A percentile compares a stretch with the other conserved stretches of the same genome.
phyloP scores from a whole-genome alignment of 1,284 basidiomycete genomes.

The Apiotrichum porosum region DNA sequence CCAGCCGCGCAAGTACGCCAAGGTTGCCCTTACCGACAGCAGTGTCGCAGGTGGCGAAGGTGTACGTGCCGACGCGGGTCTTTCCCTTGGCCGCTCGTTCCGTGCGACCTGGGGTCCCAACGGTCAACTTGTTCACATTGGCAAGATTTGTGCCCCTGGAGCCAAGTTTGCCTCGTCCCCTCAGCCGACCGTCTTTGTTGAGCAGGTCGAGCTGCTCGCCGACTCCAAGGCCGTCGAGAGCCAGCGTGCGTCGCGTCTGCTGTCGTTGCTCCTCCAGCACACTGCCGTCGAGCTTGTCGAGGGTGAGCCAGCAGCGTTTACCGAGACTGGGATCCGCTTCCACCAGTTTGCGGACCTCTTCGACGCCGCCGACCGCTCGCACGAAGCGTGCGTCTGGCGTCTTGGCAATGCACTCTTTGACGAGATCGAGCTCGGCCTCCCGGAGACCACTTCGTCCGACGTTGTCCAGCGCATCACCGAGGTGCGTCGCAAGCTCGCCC shows the following conservation, averaged over 20 bases:
- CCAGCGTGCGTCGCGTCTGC: slow-evolving; percentile 59
- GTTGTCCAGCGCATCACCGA: slow-evolving; percentile 47
- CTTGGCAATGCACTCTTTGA: slow-evolving; percentile 91
- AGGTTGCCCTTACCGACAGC: slow-evolving; percentile 32
- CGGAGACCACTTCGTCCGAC: slow-evolving; percentile 57
- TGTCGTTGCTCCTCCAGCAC: slow-evolving; percentile 72
- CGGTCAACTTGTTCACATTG: slow-evolving; percentile 70
- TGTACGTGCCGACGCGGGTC: slow-evolving; percentile 69
- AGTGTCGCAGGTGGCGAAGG: slow-evolving; percentile 57
- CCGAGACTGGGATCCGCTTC: slow-evolving; percentile 64
- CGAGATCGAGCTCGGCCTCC: slow-evolving; percentile 63
- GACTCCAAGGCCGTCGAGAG: slow-evolving; percentile 47
- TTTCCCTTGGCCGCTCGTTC: slow-evolving; percentile 82
- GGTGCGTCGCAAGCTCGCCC: slow-evolving; percentile 71
- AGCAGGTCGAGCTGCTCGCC: slow-evolving; percentile 28
- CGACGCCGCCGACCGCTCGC: slow-evolving; percentile 65
- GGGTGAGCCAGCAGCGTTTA: slow-evolving; percentile 58
- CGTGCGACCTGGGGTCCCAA: slow-evolving; percentile 85
- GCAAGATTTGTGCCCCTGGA: slow-evolving; percentile 60
- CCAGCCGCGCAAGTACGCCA: slow-evolving; percentile 39
- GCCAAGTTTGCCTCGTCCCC: slow-evolving; percentile 21
- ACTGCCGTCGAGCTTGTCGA: slow-evolving; percentile 60
- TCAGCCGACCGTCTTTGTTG: slow-evolving; percentile 27
- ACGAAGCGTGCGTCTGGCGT: slow-evolving; percentile 76
- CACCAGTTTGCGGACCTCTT: slow-evolving; percentile 71